A percentile compares a stretch with the other conserved stretches of the same genome.
phyloP scores from a whole-genome alignment of 768 basidiomycete genomes.

The Tulasnella calospora region DNA sequence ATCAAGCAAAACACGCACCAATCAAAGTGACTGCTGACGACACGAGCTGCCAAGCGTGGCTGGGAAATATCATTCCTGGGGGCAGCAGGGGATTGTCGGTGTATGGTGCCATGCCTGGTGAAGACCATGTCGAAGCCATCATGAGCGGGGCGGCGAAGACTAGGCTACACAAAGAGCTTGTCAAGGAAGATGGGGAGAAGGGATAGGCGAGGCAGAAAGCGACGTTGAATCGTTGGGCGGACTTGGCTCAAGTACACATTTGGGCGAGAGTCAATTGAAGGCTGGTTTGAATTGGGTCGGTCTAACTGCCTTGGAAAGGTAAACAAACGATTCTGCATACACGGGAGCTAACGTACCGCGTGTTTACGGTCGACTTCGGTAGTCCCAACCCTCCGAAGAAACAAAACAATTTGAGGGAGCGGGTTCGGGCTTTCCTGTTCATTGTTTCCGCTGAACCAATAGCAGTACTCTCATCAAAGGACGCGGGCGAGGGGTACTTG shows the following conservation, averaged over 20 bases:
- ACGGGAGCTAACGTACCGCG: not conserved
- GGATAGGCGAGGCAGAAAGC: not conserved
- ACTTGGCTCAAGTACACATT: not conserved
- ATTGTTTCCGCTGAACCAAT: not conserved
- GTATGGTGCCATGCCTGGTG: conserved; percentile 2
- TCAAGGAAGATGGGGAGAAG: not conserved
- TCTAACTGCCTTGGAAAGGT: not conserved
- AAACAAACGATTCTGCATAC: not conserved
- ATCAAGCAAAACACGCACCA: not conserved
- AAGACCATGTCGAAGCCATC: conserved; percentile 7
- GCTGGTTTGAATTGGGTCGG: not conserved
- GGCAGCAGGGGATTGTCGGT: not conserved
- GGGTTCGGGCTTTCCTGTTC: not conserved
- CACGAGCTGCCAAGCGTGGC: conserved; percentile 14
- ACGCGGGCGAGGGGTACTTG: not conserved
- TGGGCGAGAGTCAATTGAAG: not conserved
- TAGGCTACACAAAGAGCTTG: not conserved
- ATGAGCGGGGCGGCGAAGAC: not conserved
- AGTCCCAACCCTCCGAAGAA: not conserved
- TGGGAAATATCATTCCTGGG: conserved; percentile 20
- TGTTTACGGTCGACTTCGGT: not conserved
- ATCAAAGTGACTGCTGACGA: conserved; percentile 13
- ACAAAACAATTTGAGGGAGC: not conserved
- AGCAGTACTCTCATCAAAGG: not conserved
- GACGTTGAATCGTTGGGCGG: not conserved